Evolutionary conservation across 169 alveolate genomes (phyloP), one percentile per base, ranked within the genome.

Genomic region (Plasmodium vinckei): DNA sequence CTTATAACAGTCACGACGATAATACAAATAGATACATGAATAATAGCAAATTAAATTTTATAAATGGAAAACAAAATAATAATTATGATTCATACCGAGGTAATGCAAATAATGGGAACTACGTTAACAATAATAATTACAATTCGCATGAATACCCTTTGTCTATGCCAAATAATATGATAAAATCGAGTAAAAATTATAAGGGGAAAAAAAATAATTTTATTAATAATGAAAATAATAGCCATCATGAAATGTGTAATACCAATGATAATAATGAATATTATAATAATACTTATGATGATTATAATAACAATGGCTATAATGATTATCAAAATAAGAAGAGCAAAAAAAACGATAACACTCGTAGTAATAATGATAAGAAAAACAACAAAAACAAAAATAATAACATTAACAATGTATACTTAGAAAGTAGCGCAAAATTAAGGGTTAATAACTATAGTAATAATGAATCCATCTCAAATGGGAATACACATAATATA

Each of bases 41-140:
- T 39, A 47, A 5, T 12, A 46, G 21, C 44, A 10, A 71, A 27
- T 15, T 15, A 15, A 23, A 17, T 23, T 54, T 7, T 54, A 71
- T n/a, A 56, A 71, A 54, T 71, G 59, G n/a, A 17, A 71, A 71
- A 71, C 69, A 51, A 53, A 56, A 54, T 71, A 71, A 17, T 54
- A 33, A 39, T 71, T 51, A 53, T 27, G 86, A 71, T 53, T 17
- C n/a, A 33, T 33, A 33, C 42, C 6, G 42, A 33, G 42, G 42
- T 3, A 33, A 33, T 33, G 3, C 42, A 33, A 33, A 4, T 33
- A 33, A 33, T 33, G 42, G 42, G 42, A 33, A 33, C 42, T 33
- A 33, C 42, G 3, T 33, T 33, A 33, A 4, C 42, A 33, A 33
- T 33, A 33, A 33, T 33, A 33, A 33, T 33, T 33, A 33, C 42